Evolutionary conservation across 805 yeast genomes (phyloP), one percentile per base, ranked within the genome.

Genomic region (Suhomyces prunicola): DNA sequence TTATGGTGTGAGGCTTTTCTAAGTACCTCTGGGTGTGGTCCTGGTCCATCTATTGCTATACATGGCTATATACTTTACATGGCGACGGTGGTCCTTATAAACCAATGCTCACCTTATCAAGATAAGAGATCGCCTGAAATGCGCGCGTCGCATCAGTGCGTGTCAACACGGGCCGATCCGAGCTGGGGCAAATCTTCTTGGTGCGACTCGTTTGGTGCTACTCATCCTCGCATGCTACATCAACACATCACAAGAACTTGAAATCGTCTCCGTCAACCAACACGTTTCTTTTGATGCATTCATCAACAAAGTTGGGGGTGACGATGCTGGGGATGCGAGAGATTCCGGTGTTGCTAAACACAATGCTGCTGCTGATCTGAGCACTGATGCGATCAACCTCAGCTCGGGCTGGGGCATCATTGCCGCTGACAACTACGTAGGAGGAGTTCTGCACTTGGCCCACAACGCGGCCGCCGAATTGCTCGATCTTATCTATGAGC

Each of bases 381-480:
- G 53, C 48, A 15, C 62, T 55, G 23, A 69, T 55, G 5, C 52
- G 48, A n/a, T 57, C 51, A 6, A 65, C 59, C 23, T 29, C 39
- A 9, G 9, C 12, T 23, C 39, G 6, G 5, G 56, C 39, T 8
- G 45, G 47, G 22, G 36, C 27, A 55, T 51, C 40, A 41, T 53
- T 40, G 19, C 44, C 49, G 7, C 29, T n/a, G 13, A 73, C 71
- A 13, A 84, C 68, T 5, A 83, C 69, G 19, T 77, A 60, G 35
- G 78, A 70, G 44, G 78, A 69, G 4, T 66, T 64, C 13, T 33
- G 8, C 24, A 54, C 42, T 3, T 50, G 53, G 1, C 76, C 22
- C 1, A 57, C 52, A 2, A 73, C 61, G 4, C 72, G 45, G 2
- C 64, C 67, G 1, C 84, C 88, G 23, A 82, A 85, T 47, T 80